Conservation (phyloP, 208 protist species). For the Kentomonas sorsogonicus region DNA sequence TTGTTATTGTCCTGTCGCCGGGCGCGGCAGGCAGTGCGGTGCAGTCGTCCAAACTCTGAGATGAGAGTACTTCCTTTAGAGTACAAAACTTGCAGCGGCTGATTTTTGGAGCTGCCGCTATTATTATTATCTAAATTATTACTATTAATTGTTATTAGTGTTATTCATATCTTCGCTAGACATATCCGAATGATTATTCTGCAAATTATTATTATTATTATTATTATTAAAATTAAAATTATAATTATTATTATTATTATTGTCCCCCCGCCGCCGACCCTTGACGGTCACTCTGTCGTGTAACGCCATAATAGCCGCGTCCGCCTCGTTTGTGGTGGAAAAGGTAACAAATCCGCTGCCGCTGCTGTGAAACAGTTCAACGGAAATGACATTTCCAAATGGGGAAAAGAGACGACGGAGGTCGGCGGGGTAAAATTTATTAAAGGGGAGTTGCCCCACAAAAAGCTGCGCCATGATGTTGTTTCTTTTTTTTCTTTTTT, state of each 20-base stretch:
- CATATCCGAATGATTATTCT: background rate
- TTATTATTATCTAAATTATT: too few relatives aligned
- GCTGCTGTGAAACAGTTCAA: slow-evolving; percentile 39
- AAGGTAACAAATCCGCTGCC: slow-evolving; percentile 68
- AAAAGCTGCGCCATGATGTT: slow-evolving; percentile 4
- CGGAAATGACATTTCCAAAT: slow-evolving; percentile 25
- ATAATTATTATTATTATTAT: slow-evolving; percentile 1
- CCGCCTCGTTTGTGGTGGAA: slow-evolving; percentile 55
- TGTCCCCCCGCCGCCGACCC: slow-evolving; percentile 11
- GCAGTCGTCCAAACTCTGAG: too few relatives aligned
- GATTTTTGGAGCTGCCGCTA: too few relatives aligned
- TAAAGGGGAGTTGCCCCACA: slow-evolving; percentile 21
- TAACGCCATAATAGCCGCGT: slow-evolving; percentile 60
- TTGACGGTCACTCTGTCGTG: slow-evolving; percentile 27
- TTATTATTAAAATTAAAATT: slow-evolving; percentile 1
- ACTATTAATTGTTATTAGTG: slow-evolving; percentile 5
- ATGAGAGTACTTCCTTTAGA: too few relatives aligned
- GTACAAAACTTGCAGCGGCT: too few relatives aligned
- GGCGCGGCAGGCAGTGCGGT: too few relatives aligned
- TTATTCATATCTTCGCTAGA: slow-evolving; percentile 6
- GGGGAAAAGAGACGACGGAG: slow-evolving; percentile 29
- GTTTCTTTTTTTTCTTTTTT: background rate
- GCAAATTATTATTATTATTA: background rate
- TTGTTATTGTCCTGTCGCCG: too few relatives aligned
- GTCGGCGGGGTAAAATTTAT: slow-evolving; percentile 42